phyloP scores from a whole-genome alignment of 108 stramenopile species.

The Skeletonema tropicum region DNA sequence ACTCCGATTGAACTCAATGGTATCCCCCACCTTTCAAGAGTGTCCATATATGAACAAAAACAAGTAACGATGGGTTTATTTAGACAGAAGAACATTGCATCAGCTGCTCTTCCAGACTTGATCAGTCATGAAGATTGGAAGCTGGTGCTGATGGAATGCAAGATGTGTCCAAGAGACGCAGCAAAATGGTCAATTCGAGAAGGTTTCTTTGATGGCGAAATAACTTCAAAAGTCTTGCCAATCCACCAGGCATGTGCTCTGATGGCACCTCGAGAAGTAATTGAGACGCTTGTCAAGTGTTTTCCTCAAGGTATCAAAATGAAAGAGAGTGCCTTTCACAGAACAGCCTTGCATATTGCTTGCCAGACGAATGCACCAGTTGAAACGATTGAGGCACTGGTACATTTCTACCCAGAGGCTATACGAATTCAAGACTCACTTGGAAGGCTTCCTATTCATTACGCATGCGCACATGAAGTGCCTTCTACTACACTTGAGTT shows the following conservation, averaged over 20 bases:
- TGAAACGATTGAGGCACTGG: constrained; percentile 54
- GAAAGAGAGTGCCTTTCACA: constrained; percentile 63
- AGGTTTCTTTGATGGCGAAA: constrained; percentile 77
- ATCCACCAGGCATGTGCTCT: constrained; percentile 66
- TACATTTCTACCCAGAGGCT: constrained; percentile 58
- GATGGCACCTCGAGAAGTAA: constrained; percentile 35
- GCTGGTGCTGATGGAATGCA: constrained; percentile 22
- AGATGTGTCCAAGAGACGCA: constrained; percentile 11
- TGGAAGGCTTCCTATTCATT: constrained; percentile 63
- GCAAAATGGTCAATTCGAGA: constrained; percentile 14
- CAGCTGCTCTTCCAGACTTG: constrained; percentile 21
- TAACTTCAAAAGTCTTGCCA: constrained; percentile 61
- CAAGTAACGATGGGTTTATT: constrained; percentile 1
- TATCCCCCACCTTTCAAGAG: too few relatives aligned
- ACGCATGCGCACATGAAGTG: constrained; percentile 71
- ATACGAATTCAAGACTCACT: constrained; percentile 56
- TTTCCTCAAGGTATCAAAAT: constrained; percentile 56
- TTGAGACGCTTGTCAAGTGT: constrained; percentile 55
- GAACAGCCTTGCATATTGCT: constrained; percentile 74
- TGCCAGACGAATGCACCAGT: constrained; percentile 70
- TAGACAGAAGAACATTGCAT: not conserved
- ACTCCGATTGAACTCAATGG: not conserved
- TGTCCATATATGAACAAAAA: not conserved
- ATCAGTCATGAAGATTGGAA: constrained; percentile 42
- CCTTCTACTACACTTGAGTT: constrained; percentile 49